These are phyloP conservation scores for Microthlaspi erraticum DNA, from an alignment of 345 rosid genomes.

Conservation along the genomic window DNA sequence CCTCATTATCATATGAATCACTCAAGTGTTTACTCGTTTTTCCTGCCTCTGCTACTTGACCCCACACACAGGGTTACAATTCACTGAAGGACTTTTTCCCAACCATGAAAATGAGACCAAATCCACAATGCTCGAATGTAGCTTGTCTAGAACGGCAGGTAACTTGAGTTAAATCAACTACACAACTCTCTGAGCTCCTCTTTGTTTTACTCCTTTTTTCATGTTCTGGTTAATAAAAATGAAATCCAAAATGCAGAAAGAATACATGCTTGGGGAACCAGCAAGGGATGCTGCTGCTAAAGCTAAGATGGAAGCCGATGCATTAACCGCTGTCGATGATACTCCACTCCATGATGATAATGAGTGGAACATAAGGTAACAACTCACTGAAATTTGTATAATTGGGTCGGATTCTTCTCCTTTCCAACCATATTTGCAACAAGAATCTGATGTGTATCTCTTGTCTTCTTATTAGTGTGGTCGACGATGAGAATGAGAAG, in stretches of 20 bases:
- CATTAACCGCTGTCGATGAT: constrained; percentile 47
- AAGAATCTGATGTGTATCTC: constrained; percentile 19
- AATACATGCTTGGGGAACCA: constrained; percentile 73
- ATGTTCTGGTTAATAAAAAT: constrained; percentile 20
- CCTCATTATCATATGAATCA: constrained; percentile 20
- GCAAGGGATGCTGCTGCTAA: constrained; percentile 87
- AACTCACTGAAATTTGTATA: neutral
- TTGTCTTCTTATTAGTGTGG: constrained; percentile 54
- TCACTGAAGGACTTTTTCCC: constrained; percentile 96
- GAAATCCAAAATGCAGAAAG: constrained; percentile 60
- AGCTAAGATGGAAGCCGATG: constrained; percentile 85
- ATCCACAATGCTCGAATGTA: constrained; percentile 89
- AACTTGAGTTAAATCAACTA: constrained; percentile 26
- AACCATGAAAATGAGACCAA: constrained; percentile 95
- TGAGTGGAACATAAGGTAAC: constrained; percentile 94
- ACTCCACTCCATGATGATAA: constrained; percentile 81
- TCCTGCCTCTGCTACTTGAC: constrained; percentile 33
- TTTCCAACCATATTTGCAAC: neutral
- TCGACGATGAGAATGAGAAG: constrained; percentile 58
- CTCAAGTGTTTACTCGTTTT: neutral
- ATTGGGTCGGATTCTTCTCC: neutral
- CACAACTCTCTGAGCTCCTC: neutral
- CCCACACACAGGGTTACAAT: constrained; percentile 86
- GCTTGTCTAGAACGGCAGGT: constrained; percentile 96
- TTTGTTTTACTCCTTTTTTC: constrained; percentile 24